phyloP scores from a whole-genome alignment of 345 rosid species.

The Anacardium occidentale region DNA sequence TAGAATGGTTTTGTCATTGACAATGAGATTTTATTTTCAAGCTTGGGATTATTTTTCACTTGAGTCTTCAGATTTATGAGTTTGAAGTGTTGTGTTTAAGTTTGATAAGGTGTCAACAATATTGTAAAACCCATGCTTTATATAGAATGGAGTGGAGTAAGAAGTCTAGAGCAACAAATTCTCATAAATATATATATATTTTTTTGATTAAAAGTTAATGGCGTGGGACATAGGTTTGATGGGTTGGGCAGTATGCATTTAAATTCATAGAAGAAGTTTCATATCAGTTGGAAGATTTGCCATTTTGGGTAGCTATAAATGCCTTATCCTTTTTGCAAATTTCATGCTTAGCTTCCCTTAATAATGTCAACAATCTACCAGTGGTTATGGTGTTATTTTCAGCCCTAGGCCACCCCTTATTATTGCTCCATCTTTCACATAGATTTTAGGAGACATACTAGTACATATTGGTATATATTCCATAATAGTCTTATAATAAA shows the following conservation, averaged over 20 bases:
- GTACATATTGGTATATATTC: too few relatives aligned
- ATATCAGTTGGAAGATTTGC: slow-evolving; percentile 11
- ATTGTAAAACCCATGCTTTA: too few relatives aligned
- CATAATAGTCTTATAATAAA: too few relatives aligned
- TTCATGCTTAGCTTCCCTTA: neutral
- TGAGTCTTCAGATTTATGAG: too few relatives aligned
- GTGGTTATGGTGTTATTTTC: neutral
- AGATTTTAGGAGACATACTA: neutral
- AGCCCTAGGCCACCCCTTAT: neutral
- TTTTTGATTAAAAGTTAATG: neutral
- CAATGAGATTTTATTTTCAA: neutral
- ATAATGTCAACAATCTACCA: neutral
- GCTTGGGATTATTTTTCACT: neutral
- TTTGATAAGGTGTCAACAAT: too few relatives aligned
- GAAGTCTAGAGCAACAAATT: neutral
- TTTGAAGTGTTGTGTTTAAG: too few relatives aligned
- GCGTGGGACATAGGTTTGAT: slow-evolving; percentile 10
- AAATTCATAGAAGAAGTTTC: neutral
- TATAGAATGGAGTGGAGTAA: neutral
- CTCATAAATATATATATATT: slow-evolving; percentile 3
- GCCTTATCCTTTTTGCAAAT: neutral
- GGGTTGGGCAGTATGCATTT: slow-evolving; percentile 13
- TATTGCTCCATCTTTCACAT: neutral
- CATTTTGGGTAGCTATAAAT: neutral
- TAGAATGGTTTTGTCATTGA: slow-evolving; percentile 8